Evolutionary conservation across 805 yeast species (phyloP).

Genomic region (Ogataea dorogensis): DNA sequence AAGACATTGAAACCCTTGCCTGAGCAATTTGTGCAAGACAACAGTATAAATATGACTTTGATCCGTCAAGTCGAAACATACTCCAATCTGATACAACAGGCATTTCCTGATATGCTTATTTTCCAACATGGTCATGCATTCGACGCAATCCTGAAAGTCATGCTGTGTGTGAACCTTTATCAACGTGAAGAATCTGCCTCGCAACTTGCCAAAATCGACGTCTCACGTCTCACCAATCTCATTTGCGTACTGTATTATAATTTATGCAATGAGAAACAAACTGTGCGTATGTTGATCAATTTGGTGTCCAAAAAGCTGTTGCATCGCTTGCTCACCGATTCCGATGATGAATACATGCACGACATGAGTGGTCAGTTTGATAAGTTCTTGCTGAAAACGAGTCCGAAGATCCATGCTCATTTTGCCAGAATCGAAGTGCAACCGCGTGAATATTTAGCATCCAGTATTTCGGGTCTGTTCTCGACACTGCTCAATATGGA

Average conservation of each 20-base stretch:
- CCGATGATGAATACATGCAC: slow-evolving; percentile 28
- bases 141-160: slow-evolving; percentile 28
- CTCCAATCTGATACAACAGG: slow-evolving; percentile 24
- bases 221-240: slow-evolving; percentile 22
- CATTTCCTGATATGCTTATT: slow-evolving; percentile 29
- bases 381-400: slow-evolving; percentile 42
- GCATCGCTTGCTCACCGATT: slow-evolving; percentile 16
- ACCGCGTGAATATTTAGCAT: slow-evolving; percentile 43
- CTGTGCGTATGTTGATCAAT: slow-evolving; percentile 28
- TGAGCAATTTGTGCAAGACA: slow-evolving; percentile 15
- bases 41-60: slow-evolving; percentile 10
- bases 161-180: slow-evolving; percentile 22
- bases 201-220: slow-evolving; percentile 12
- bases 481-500: slow-evolving; percentile 47
- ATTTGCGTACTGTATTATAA: slow-evolving; percentile 29
- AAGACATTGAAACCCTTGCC: slow-evolving; percentile 18
- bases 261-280: slow-evolving; percentile 21
- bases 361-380: slow-evolving; percentile 47
- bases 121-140: slow-evolving; percentile 33
- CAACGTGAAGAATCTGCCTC: slow-evolving; percentile 10
- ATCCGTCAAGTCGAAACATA: slow-evolving; percentile 24
- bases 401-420: slow-evolving; percentile 48
- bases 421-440: slow-evolving; percentile 42
- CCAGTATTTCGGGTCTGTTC: slow-evolving; percentile 45
- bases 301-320: slow-evolving; percentile 31